These are phyloP conservation scores for Monosporascus sp. DNA, from an alignment of 2,329 filamentous ascomycete genomes.

Conservation along the genomic window DNA sequence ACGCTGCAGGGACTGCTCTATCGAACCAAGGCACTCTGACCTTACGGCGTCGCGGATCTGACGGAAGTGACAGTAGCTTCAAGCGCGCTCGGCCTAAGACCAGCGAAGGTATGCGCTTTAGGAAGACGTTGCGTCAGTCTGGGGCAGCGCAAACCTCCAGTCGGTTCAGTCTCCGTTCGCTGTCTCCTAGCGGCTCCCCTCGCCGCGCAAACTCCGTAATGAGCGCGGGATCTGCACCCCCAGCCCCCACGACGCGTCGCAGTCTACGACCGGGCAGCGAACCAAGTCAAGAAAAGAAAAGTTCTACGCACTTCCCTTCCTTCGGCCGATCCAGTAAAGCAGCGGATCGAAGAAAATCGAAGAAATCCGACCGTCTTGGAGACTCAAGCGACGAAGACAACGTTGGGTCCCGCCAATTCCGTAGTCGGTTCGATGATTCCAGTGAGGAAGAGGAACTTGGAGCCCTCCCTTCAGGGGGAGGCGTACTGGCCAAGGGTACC, in stretches of 20 bases:
- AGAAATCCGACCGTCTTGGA: constrained; percentile 44
- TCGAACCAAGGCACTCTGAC: constrained; percentile 18
- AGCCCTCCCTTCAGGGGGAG: constrained; percentile 24
- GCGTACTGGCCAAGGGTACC: constrained; percentile 23
- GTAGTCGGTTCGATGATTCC: constrained; percentile 64
- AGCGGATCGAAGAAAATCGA: constrained; percentile 15
- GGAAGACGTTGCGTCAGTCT: constrained; percentile 63
- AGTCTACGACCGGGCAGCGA: constrained; percentile 38
- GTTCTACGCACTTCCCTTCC: constrained; percentile 34
- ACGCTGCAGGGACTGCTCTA: constrained; percentile 5
- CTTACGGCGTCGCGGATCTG: constrained; percentile 52
- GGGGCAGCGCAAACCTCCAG: constrained; percentile 42
- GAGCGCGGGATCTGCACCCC: constrained; percentile 34
- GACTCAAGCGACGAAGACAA: constrained; percentile 61
- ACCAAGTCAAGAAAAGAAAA: constrained; percentile 30
- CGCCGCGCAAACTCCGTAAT: constrained; percentile 41
- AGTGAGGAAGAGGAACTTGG: constrained; percentile 57
- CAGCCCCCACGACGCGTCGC: constrained; percentile 37
- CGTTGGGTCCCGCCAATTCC: constrained; percentile 32
- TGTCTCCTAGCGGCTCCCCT: constrained; percentile 60
- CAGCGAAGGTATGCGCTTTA: constrained; percentile 55
- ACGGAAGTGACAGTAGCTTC: constrained; percentile 78
- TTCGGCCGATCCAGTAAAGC: constrained; percentile 38
- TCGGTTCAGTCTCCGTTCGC: constrained; percentile 64
- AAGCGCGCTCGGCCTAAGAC: constrained; percentile 52